These are phyloP conservation scores for Apiotrichum gracile DNA, from an alignment of 1,284 basidiomycete species.

Conservation along the genomic window DNA sequence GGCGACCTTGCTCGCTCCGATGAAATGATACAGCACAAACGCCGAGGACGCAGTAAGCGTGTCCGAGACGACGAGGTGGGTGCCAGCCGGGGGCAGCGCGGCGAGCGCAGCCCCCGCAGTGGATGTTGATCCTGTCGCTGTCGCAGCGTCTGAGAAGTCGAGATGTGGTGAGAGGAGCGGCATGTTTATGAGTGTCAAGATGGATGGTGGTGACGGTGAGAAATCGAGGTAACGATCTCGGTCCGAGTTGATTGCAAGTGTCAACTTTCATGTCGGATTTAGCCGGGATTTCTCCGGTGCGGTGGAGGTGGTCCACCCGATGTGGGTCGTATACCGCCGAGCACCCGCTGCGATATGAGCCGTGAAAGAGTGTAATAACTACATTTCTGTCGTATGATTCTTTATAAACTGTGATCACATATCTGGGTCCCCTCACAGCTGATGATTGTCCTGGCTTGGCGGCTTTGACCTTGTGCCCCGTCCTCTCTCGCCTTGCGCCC, in stretches of 20 bases:
- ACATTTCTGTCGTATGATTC: no score
- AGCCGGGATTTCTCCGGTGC: neutral
- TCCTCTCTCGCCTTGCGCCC: no score
- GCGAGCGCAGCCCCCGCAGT: slow-evolving; percentile 3
- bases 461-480: neutral
- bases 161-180: slow-evolving; percentile 26
- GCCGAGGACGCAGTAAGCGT: slow-evolving; percentile 35
- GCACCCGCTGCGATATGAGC: no score
- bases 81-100: slow-evolving; percentile 28
- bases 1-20: slow-evolving; percentile 23
- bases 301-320: neutral
- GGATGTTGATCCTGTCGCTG: slow-evolving; percentile 18
- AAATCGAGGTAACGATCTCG: no score
- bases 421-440: no score
- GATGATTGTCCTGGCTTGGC: no score
- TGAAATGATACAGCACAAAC: slow-evolving; percentile 40
- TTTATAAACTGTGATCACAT: no score
- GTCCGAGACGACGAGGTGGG: slow-evolving; percentile 42
- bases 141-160: slow-evolving; percentile 23
- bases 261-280: neutral
- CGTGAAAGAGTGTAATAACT: no score
- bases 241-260: neutral
- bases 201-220: neutral
- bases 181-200: neutral
- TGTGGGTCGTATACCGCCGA: no score